Evolutionary conservation across 1,284 basidiomycete genomes (phyloP), one percentile per base, ranked within the genome.

Genomic region (Exobasidium cylindrosporum): DNA sequence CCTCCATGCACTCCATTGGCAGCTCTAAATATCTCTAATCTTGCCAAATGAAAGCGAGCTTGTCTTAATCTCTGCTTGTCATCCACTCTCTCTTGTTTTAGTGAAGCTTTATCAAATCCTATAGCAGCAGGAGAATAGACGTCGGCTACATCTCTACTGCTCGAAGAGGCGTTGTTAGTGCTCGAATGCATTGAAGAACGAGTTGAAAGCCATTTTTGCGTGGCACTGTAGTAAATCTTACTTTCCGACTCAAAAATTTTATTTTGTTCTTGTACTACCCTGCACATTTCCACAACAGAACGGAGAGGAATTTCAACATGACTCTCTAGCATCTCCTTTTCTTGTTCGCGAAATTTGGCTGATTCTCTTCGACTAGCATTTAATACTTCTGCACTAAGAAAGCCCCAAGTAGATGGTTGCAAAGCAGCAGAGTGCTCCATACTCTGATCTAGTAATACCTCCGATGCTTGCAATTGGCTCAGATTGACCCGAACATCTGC

Each of bases 161-260:
- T n/a, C 3, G 47, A 28, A 24, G 47, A 50, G 26, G n/a, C n/a
- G 4, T 28, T 24, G 26, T 50, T 50, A 4, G 14, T 14, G 13
- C n/a, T 26, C 26, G n/a, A 24, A 14, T 50, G 47, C 2, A 24
- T 4, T 21, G 17, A n/a, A 7, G 47, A 4, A 50, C 31, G 60
- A 50, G 57, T 68, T 46, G 70, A 62, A 14, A 75, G 63, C 73
- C 73, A 75, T 46, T 72, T 75, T 31, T 75, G 73, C 7, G 72
- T 75, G n/a, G 62, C 60, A 10, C 67, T 64, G 49, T 77, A 75
- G 54, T 73, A 77, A 1, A 61, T 5, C 56, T 73, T 76, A 47
- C 68, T 70, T 56, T 74, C 68, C 21, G 55, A 58, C 4, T 74
- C 68, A 26, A 76, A 74, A 0, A 35, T 23, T 55, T 74, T 72